Base-by-base conservation (phyloP, 495 filamentous ascomycete genomes). In the Penicillium malachiteum region DNA sequence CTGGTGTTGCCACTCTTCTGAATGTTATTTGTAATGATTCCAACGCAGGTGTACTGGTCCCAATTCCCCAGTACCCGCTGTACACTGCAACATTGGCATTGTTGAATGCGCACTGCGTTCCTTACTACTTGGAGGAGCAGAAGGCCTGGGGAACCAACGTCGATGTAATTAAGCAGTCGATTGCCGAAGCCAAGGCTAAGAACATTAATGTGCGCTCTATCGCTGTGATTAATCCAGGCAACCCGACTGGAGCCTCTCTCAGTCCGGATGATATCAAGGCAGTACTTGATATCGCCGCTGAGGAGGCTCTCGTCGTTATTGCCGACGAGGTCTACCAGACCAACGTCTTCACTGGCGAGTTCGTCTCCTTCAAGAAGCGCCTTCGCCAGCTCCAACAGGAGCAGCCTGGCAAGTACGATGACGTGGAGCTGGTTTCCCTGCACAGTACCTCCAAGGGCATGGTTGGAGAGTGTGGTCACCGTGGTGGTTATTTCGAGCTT, bases 271-370 rank as follows among this genome's bases (percentile, higher is more conserved):
- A 96, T 64, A 87, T 98, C 69, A 82, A 84, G 62, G 75, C 81
- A 54, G 89, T 97, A 3, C 80, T 97, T 46, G 80, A 91, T 18
- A 84, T 97, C 47, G 94, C 95, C 30, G 86, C 88, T 9, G 79
- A 92, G 70, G 83, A 97, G 77, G 85, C 86, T 51, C 81, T 98
- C 13, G 92, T 97, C 12, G 77, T 97, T 39, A 77, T 98, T 39
- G 94, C 95, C 52, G 94, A 98, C 63, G 94, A 98, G 73, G 94
- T 98, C 7, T 98, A 98, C 82, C 94, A 98, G 75, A 97, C 95
- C 66, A 98, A 98, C 71, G 87, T 98, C 61, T 98, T 97, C 75
- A 68, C 86, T 43, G 95, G 95, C 67, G 79, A 92, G 63, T 97
- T 97, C 77, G 84, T 89, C 70, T 92, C 87, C 51, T 97, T 98